These are phyloP conservation scores for Malus orientalis DNA, from an alignment of 306 rosid species.

Conservation along the genomic window DNA sequence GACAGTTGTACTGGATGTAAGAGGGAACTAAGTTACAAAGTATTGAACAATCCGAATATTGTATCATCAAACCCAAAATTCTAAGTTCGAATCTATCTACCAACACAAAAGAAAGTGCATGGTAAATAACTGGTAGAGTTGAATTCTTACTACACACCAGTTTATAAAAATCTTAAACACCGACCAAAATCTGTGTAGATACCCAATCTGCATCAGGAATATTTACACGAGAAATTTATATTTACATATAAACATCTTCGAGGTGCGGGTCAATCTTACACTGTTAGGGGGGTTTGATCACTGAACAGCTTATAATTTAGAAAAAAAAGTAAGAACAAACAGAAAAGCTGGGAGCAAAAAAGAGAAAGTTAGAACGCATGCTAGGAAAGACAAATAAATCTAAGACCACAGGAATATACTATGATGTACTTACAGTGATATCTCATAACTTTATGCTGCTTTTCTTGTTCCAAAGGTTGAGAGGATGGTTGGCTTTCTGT, in stretches of 20 bases:
- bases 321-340: background rate
- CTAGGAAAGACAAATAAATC: conserved; percentile 23
- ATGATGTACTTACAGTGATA: conserved; percentile 13
- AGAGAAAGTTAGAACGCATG: conserved; percentile 35
- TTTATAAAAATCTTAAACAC: background rate
- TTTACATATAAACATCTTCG: background rate
- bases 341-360: background rate
- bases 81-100: no score
- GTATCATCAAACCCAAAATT: background rate
- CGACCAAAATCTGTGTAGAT: background rate
- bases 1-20: background rate
- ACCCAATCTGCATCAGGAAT: background rate
- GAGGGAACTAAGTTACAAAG: background rate
- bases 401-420: background rate
- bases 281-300: background rate
- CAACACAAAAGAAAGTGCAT: no score
- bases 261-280: background rate
- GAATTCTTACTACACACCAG: background rate
- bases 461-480: background rate
- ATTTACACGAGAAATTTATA: background rate
- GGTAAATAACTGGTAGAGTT: background rate
- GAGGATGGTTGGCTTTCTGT: background rate
- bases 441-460: conserved; percentile 10
- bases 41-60: background rate
- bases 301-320: background rate